These are phyloP conservation scores for Saprolegnia diclina DNA, from an alignment of 352 stramenopile genomes.

Conservation along the genomic window DNA sequence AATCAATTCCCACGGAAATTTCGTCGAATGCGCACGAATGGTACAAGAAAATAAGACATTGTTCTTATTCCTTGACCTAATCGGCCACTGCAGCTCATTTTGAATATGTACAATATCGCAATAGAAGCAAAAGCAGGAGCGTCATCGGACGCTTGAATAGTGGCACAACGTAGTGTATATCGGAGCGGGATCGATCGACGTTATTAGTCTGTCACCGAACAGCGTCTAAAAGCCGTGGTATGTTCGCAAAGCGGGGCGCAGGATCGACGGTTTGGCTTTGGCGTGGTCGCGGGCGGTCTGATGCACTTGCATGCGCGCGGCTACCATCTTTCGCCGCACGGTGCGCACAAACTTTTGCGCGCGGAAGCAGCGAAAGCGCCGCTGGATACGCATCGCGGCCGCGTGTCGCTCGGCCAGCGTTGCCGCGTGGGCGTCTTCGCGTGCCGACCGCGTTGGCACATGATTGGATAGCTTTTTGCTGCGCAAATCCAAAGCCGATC, in stretches of 20 bases:
- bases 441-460: background rate
- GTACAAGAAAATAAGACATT: no score
- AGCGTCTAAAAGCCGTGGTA: conserved; percentile 43
- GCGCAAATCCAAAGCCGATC: background rate
- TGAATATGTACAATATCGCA: no score
- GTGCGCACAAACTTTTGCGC: conserved; percentile 36
- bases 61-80: no score
- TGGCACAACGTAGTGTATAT: background rate
- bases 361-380: conserved; percentile 39
- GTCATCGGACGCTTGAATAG: background rate
- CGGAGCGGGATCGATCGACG: no score
- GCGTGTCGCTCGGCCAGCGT: conserved; percentile 29
- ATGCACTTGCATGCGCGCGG: conserved; percentile 20
- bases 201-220: background rate
- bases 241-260: conserved; percentile 34
- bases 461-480: background rate
- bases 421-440: background rate
- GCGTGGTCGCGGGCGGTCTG: conserved; percentile 29
- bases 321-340: conserved; percentile 38
- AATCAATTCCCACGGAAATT: no score
- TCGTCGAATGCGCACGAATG: no score
- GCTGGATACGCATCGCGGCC: conserved; percentile 42
- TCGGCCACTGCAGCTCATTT: no score
- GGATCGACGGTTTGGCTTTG: conserved; percentile 29
- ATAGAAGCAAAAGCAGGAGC: background rate